Evolutionary conservation across 768 basidiomycete species (phyloP).

Genomic region (Phlebiopsis gigantea): DNA sequence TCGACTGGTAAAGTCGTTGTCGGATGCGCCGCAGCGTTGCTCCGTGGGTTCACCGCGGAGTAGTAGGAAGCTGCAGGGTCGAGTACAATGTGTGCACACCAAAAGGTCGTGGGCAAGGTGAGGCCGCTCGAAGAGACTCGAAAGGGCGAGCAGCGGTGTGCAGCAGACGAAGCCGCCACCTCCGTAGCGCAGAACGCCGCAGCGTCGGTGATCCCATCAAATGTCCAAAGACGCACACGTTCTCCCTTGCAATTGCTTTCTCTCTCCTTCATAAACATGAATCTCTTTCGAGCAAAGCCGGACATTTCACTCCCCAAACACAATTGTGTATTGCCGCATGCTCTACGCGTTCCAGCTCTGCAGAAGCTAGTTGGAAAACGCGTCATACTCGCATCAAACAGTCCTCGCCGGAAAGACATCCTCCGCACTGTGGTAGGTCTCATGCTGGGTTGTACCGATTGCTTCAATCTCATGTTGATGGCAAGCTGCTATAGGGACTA

Average conservation of each 20-base stretch:
- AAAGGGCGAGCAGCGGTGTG: neutral
- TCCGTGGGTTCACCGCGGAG: neutral
- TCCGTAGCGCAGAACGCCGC: neutral
- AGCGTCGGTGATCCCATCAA: slow-evolving; percentile 5
- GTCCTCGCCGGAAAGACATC: slow-evolving; percentile 81
- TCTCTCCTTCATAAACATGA: slow-evolving; percentile 10
- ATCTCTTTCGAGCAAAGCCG: slow-evolving; percentile 18
- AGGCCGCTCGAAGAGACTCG: neutral
- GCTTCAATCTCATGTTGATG: slow-evolving; percentile 1
- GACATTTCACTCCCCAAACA: slow-evolving; percentile 32
- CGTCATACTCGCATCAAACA: slow-evolving; percentile 81
- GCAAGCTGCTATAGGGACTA: slow-evolving; percentile 40
- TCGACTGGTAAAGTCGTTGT: neutral
- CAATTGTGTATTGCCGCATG: slow-evolving; percentile 53
- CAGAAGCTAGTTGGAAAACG: slow-evolving; percentile 71
- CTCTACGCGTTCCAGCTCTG: slow-evolving; percentile 54
- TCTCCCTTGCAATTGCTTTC: neutral
- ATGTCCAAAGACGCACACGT: neutral
- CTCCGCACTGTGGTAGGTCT: slow-evolving; percentile 66
- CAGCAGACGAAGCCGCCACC: neutral
- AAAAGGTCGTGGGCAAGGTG: neutral
- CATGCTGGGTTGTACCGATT: neutral
- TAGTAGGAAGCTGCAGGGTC: neutral
- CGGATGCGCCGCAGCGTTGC: neutral
- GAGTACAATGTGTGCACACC: neutral